Conservation (phyloP, 208 protist genomes). For the Wallacemonas sp. region DNA sequence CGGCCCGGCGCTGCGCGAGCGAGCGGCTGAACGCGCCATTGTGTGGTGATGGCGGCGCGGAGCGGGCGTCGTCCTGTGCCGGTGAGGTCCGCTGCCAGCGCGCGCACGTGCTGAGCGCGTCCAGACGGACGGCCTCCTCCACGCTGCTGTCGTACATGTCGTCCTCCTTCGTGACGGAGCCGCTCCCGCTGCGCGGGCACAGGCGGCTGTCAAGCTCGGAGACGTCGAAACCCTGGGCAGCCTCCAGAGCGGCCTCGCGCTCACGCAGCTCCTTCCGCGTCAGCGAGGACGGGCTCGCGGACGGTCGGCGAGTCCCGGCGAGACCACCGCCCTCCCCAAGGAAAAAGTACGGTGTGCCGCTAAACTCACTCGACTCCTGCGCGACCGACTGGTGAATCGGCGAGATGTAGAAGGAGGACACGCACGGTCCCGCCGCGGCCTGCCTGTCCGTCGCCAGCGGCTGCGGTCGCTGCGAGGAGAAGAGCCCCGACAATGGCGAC, state of each 20-base stretch:
- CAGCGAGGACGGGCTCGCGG: background rate
- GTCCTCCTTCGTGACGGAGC: background rate
- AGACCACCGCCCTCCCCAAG: conserved; percentile 57
- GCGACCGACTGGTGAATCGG: conserved; percentile 77
- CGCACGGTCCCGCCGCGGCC: background rate
- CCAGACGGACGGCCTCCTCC: background rate
- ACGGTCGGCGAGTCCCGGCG: background rate
- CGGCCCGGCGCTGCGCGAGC: no score
- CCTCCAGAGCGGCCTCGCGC: conserved; percentile 14
- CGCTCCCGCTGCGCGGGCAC: background rate
- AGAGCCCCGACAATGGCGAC: background rate
- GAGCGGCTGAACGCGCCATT: no score
- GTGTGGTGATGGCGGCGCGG: background rate
- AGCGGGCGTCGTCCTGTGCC: background rate
- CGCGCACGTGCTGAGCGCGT: background rate
- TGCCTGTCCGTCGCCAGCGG: background rate
- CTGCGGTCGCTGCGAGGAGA: conserved; percentile 13
- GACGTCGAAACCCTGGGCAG: background rate
- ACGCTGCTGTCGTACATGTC: conserved; percentile 12
- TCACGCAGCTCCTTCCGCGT: conserved; percentile 8
- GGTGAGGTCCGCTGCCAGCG: background rate
- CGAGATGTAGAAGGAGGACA: conserved; percentile 75
- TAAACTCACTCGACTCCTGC: conserved; percentile 47
- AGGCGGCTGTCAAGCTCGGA: background rate
- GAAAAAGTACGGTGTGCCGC: conserved; percentile 35